phyloP scores from a whole-genome alignment of 2,329 filamentous ascomycete species.

The Scytalidium lignicola region DNA sequence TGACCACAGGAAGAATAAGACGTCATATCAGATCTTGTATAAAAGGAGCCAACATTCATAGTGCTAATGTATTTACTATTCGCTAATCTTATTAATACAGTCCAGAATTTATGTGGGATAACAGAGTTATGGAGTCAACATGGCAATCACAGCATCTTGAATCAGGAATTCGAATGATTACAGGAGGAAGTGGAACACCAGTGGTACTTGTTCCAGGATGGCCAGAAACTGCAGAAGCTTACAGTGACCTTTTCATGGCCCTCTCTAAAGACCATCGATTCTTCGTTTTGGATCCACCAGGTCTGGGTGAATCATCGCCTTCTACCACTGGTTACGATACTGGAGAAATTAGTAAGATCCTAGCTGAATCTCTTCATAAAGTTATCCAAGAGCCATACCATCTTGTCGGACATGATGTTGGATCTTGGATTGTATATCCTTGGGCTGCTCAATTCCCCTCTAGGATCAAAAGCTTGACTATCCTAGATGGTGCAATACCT shows the following conservation, averaged over 20 bases:
- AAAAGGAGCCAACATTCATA: no score
- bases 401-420: constrained; percentile 24
- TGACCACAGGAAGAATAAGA: no score
- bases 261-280: constrained; percentile 19
- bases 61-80: no score
- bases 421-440: constrained; percentile 21
- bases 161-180: constrained; percentile 5
- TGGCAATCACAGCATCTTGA: no score
- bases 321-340: constrained; percentile 18
- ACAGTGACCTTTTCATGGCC: constrained; percentile 16
- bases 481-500: constrained; percentile 18
- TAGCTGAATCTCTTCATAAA: constrained; percentile 9
- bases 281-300: constrained; percentile 21
- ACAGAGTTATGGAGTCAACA: no score
- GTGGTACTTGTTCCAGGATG: constrained; percentile 21
- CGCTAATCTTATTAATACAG: no score
- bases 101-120: no score
- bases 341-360: constrained; percentile 17
- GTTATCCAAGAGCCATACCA: constrained; percentile 17
- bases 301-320: constrained; percentile 20
- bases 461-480: constrained; percentile 18
- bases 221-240: constrained; percentile 25
- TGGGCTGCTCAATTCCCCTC: constrained; percentile 20
- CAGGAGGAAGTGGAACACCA: constrained; percentile 18
- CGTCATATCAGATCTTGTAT: no score